Evolutionary conservation across 2,329 filamentous ascomycete genomes (phyloP), one percentile per base, ranked within the genome.

Genomic region (Thermochaetoides dissita): DNA sequence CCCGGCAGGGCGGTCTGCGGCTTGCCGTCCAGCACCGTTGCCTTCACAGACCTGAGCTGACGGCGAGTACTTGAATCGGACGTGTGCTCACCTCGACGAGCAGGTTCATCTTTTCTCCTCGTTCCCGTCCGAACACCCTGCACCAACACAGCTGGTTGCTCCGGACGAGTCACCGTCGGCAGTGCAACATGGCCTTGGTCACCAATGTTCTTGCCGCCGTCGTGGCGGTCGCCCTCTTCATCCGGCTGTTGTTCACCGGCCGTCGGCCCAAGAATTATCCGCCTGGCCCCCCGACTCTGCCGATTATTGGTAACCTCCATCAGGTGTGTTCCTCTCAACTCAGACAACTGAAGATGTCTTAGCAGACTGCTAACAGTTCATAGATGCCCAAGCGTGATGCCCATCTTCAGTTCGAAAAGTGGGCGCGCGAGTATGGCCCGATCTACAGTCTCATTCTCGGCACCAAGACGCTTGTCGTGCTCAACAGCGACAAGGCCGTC

Each of bases 301-400:
- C 53, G 2, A 41, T 56, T 30, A 42, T 56, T 6, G 55, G 55
- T 7, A 57, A 57, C 24, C 50, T 57, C 24, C 52, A 55, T 32
- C 46, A 44, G 46, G 50, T 52, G 46, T 30, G 49, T 1, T 30
- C 11, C 17, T 8, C 29, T 10, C 10, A 31, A 28, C 32, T 34
- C 32, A 24, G n/a, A 8, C 7, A 32, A 6, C 30, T 33, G 10
- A 8, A 12, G 9, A 7, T 2, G 5, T 30, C 6, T 32, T 34
- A 34, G 17, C 17, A 24, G 17, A 24, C 3, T 24, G 17, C 36
- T 12, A 38, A n/a, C 32, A 11, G 10, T 7, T 7, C 1, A 6
- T 12, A 51, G 51, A 52, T 54, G 47, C 51, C 51, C 24, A 49
- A 38, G 10, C 44, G 36, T 6, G 49, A 54, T 47, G 45, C 45